A percentile compares a stretch with the other conserved stretches of the same genome.
Conservation (phyloP, 345 rosid genomes). For the Adansonia digitata region DNA sequence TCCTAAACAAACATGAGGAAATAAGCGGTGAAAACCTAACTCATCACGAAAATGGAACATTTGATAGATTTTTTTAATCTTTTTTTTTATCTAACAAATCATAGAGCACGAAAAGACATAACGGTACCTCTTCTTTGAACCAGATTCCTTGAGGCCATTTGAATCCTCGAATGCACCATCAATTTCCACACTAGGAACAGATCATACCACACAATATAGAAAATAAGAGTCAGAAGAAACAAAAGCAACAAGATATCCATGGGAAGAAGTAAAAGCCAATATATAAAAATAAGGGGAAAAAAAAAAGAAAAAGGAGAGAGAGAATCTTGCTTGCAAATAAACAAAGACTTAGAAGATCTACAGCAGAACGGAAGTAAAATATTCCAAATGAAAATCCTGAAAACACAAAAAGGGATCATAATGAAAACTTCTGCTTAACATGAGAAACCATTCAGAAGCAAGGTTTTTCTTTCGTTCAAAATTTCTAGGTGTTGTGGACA, state of each 20-base stretch:
- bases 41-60: background rate
- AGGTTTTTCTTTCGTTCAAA: background rate
- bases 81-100: background rate
- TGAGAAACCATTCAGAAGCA: background rate
- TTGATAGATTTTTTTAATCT: background rate
- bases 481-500: background rate
- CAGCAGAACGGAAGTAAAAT: background rate
- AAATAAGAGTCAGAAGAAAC: slow-evolving; percentile 7
- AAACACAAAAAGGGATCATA: background rate
- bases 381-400: background rate
- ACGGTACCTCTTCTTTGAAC: slow-evolving; percentile 71
- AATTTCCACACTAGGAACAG: slow-evolving; percentile 41
- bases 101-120: background rate
- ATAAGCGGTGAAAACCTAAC: background rate
- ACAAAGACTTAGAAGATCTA: background rate
- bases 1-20: background rate
- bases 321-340: background rate
- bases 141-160: slow-evolving; percentile 59
- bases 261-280: background rate
- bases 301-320: background rate
- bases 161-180: slow-evolving; percentile 70
- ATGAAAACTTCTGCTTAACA: background rate
- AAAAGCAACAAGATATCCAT: background rate
- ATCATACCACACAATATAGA: slow-evolving; percentile 11
- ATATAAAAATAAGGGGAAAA: too few relatives aligned